Evolutionary conservation across 345 rosid species (phyloP).

Genomic region (Linum tenue): DNA sequence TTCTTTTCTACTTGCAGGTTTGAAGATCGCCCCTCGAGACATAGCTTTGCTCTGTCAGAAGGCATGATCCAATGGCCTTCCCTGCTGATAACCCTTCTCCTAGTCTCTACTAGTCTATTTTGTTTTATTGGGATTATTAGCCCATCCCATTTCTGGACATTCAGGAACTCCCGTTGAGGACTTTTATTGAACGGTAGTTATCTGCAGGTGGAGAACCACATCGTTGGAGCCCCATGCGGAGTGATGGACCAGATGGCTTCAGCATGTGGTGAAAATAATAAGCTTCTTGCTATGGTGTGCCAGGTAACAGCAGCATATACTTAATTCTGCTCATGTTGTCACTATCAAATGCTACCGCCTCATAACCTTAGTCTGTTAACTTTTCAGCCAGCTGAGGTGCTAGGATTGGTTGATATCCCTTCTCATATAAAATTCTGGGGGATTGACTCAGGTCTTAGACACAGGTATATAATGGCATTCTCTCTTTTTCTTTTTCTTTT

Average conservation of each 20-base stretch:
- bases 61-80: conserved; percentile 31
- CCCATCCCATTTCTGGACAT: too few relatives aligned
- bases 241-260: conserved; percentile 99
- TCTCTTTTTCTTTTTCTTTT: not conserved
- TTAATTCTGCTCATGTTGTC: too few relatives aligned
- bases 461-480: conserved; percentile 41
- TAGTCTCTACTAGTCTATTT: too few relatives aligned
- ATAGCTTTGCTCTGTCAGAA: conserved; percentile 95
- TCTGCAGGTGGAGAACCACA: conserved; percentile 84
- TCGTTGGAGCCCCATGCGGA: conserved; percentile 99
- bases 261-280: conserved; percentile 94
- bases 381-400: conserved; percentile 87
- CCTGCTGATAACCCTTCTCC: too few relatives aligned
- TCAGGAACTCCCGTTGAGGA: too few relatives aligned
- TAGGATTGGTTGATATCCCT: conserved; percentile 91
- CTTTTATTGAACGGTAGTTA: too few relatives aligned
- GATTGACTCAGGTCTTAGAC: conserved; percentile 94
- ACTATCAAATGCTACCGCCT: too few relatives aligned
- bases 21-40: conserved; percentile 65
- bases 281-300: conserved; percentile 96
- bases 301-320: conserved; percentile 38
- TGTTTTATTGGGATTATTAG: too few relatives aligned
- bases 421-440: conserved; percentile 96
- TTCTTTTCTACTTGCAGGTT: conserved; percentile 35
- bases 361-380: not conserved